These are phyloP conservation scores for Nemania diffusa DNA, from an alignment of 2,329 filamentous ascomycete genomes.

Conservation along the genomic window DNA sequence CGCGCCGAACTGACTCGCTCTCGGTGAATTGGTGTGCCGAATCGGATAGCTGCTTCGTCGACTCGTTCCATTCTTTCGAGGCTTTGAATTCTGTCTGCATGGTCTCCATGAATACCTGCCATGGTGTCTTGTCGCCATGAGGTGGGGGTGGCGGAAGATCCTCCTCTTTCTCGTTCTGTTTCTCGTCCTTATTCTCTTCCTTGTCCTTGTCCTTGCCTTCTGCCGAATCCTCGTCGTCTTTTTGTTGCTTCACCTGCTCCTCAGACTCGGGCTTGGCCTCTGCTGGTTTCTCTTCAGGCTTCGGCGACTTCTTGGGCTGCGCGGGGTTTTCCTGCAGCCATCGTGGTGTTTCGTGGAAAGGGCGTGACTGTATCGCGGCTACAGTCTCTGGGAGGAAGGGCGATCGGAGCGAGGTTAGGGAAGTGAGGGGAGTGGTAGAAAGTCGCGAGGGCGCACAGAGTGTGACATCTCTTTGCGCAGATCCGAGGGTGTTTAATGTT, in stretches of 20 bases:
- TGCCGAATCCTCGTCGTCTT: constrained; percentile 57
- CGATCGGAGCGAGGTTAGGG: constrained; percentile 57
- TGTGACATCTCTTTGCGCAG: constrained; percentile 45
- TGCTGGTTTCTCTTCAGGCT: constrained; percentile 50
- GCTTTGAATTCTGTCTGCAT: constrained; percentile 92
- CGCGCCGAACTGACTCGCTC: constrained; percentile 88
- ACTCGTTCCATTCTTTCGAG: constrained; percentile 99
- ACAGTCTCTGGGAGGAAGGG: constrained; percentile 57
- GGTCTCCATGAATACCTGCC: constrained; percentile 99
- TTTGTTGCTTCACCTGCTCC: constrained; percentile 58
- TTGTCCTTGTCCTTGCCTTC: constrained; percentile 60
- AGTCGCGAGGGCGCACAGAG: constrained; percentile 44
- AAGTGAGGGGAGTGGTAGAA: constrained; percentile 49
- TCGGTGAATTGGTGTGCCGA: constrained; percentile 92
- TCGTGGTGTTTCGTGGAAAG: constrained; percentile 53
- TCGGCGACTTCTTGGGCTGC: constrained; percentile 35
- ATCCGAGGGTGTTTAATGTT: constrained; percentile 50
- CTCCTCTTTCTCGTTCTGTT: constrained; percentile 71
- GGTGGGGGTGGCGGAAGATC: constrained; percentile 87
- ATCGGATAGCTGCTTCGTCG: constrained; percentile 91
- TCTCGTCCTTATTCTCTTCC: constrained; percentile 60
- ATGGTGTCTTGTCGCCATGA: constrained; percentile 97
- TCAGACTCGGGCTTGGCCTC: constrained; percentile 54
- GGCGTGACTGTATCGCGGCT: constrained; percentile 52
- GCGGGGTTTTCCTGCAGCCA: constrained; percentile 51